phyloP scores from a whole-genome alignment of 305 asterid genomes.

The Plantago coronopus region DNA sequence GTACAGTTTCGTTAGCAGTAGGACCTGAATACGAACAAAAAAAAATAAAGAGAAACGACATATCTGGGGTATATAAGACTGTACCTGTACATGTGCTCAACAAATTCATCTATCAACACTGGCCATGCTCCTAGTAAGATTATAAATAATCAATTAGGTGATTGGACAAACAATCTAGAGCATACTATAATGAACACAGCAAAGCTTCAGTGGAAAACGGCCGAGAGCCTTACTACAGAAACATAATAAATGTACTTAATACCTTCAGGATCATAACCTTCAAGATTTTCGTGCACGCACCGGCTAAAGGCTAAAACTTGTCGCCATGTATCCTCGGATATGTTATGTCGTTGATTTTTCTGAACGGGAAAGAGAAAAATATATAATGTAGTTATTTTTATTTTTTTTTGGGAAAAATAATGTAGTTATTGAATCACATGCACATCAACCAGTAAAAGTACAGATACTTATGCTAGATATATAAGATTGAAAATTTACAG shows the following conservation, averaged over 20 bases:
- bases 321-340: conserved; percentile 95
- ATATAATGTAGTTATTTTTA: too few relatives aligned
- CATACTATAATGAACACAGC: neutral
- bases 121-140: conserved; percentile 93
- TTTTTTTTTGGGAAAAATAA: too few relatives aligned
- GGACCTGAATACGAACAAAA: neutral
- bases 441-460: too few relatives aligned
- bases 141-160: conserved; percentile 15
- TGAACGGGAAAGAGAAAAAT: conserved; percentile 15
- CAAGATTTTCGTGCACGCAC: conserved; percentile 90
- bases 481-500: neutral
- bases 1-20: neutral
- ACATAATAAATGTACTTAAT: too few relatives aligned
- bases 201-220: too few relatives aligned
- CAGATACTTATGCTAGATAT: too few relatives aligned
- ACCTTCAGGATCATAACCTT: conserved; percentile 98
- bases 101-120: conserved; percentile 84
- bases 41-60: neutral
- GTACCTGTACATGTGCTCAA: conserved; percentile 95
- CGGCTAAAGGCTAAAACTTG: conserved; percentile 89
- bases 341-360: conserved; percentile 86
- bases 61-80: conserved; percentile 1
- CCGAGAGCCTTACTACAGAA: too few relatives aligned
- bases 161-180: conserved; percentile 4
- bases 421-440: neutral